Base-by-base conservation (phyloP, 2,329 filamentous ascomycete species). In the Pseudogymnoascus sp. region DNA sequence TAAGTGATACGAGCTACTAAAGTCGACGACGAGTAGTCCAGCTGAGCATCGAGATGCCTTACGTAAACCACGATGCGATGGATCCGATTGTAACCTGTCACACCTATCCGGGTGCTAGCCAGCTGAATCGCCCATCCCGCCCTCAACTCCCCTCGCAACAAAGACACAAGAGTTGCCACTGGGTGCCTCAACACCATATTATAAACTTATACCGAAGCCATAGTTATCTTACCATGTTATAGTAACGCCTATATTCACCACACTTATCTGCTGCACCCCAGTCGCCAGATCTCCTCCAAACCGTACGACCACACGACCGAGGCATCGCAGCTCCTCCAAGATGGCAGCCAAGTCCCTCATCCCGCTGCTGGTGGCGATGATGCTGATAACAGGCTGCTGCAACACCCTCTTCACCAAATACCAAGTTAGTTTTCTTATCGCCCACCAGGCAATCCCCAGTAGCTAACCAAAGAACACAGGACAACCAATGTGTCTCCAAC, bases 381-480 rank as follows among this genome's bases (percentile, higher is more conserved):
- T 97, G 93, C 81, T 97, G 72, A 78, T 96, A 72, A 97, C 93
- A 25, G 93, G 93, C 65, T 92, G 96, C 65, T 96, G 92, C 81
- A 99, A 99, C 75, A 99, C 94, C 1, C 84, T 99, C 65, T 81
- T 99, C 71, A 97, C 93, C 69, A 99, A 99, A 74, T 97, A 92
- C 72, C 93, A 97, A 79, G 92, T 92, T 75, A 64, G 78, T 72
- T 48, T 42, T 64, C 60, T 58, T 58, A 33, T 40, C 25, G 25
- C 15, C 40, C 21, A 52, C 48, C 25, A 36, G 6, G 6, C 9
- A 9, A 37, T 10, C 40, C 25, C 42, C 13, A 58, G n/a, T 58
- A 40, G 62, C 69, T 67, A 68, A 68, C 59, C 18, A 36, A 21
- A 35, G 10, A 21, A n/a, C 55, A 18, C 42, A 92, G 90, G 94